Base-by-base conservation (phyloP, 1,284 basidiomycete species). In the Marasmius fiardii region DNA sequence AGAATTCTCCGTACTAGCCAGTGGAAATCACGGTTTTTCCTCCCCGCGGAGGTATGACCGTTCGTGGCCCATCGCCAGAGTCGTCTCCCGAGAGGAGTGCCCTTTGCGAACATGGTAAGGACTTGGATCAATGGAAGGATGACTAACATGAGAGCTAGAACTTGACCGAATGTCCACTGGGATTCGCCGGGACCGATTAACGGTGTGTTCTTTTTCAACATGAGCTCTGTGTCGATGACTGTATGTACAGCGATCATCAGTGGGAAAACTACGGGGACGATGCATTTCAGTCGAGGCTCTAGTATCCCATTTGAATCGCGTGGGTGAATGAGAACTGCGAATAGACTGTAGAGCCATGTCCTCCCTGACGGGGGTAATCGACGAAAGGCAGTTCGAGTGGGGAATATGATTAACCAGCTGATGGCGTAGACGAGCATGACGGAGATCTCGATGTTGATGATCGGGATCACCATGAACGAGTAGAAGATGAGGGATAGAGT, bases 161-260 rank as follows among this genome's bases (percentile, higher is more conserved):
- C 59, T 47, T 67, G 66, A 3, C 66, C 64, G 59, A 66, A 66
- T 44, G 58, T 57, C 65, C 65, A 67, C 7, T 52, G 16, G 3
- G 10, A 20, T 33, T 65, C 64, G 6, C 52, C 58, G 7, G 43
- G 12, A 10, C 58, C 44, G 4, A 52, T 39, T 35, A 57, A 20
- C 3, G 31, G 20, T 8, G 6, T 21, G 26, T 63, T 64, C 20
- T 43, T 45, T 6, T 34, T 24, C 16, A 65, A 54, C 5, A 61
- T 53, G 1, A 57, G n/a, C 54, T 63, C 63, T 11, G 51, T 64
- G 37, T 63, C 61, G 37, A 55, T 39, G 12, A 66, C 43, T 33
- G 43, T 44, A 23, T 44, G 43, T 4, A 44, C 20, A 24, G 43
- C 43, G 21, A 44, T 44, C 5, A 44, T 18, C 20, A 44, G 11